Base-by-base conservation (phyloP, 2,329 filamentous ascomycete species). In the Ophiognomonia clavigignenti-juglandacearum region DNA sequence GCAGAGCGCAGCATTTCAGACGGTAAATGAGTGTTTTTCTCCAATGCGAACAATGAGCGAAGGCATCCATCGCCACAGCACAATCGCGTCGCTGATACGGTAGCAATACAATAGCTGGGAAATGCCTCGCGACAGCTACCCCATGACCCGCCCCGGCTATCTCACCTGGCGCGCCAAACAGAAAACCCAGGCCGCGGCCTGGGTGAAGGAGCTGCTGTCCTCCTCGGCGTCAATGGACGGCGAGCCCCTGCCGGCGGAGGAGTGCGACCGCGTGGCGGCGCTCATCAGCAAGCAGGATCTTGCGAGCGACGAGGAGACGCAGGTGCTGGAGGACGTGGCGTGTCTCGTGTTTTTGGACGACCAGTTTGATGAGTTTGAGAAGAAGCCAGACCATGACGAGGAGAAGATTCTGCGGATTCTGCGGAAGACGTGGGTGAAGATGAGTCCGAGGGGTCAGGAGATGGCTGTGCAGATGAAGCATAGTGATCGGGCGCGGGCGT, bases 321-420 rank as follows among this genome's bases (percentile, higher is more conserved):
- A 92, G 70, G 74, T 80, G 6, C 72, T 95, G 52, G 89, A 95
- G 69, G 89, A 95, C 67, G 86, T 89, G 38, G 89, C 89, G 3
- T 95, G 88, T 61, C 68, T 95, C 46, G 88, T 95, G 23, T 95
- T 95, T 62, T 67, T 95, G 54, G 88, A 93, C 61, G 88, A 92
- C 61, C 86, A 93, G 61, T 86, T 95, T 53, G 88, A 91, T 58
- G 79, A 77, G 42, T 95, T 93, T 65, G 85, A 88, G 71, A 74
- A 64, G 55, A 73, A 76, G 61, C 75, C 78, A 23, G 75, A 83
- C 45, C 62, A 75, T 14, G 85, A 89, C 59, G 86, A 92, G 67
- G 83, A 82, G 42, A 95, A 93, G 74, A 81, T 89, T 50, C 62
- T 92, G 18, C 69, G 67, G 16, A 88, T 89, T 54, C 61, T 89